A percentile compares a stretch with the other conserved stretches of the same genome.
Conservation (phyloP, 2,329 filamentous ascomycete species). For the Saccharata proteae region DNA sequence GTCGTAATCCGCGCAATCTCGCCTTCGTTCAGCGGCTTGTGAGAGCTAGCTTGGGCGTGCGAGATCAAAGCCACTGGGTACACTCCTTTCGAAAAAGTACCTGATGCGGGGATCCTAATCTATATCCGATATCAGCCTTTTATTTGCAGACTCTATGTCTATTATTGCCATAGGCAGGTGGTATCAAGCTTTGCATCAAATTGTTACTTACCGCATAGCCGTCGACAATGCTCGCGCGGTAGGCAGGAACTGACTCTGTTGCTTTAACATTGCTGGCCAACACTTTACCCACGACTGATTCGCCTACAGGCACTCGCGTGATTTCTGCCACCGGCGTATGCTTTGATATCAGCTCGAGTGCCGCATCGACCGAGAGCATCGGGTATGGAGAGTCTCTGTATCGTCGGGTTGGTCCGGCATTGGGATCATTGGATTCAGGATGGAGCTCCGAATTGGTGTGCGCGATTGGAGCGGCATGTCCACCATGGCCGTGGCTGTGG, state of each 20-base stretch:
- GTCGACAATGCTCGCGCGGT: conserved; percentile 91
- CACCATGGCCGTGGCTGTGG: conserved; percentile 50
- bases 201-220: conserved; percentile 62
- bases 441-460: conserved; percentile 57
- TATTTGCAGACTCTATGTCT: background rate
- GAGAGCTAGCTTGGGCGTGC: conserved; percentile 65
- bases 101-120: conserved; percentile 20
- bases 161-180: background rate
- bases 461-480: conserved; percentile 42
- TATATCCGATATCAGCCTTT: background rate
- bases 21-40: conserved; percentile 53
- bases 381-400: conserved; percentile 82
- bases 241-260: conserved; percentile 76
- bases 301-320: conserved; percentile 48
- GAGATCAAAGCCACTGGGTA: conserved; percentile 83
- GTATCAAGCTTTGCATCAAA: background rate
- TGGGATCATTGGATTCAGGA: conserved; percentile 46
- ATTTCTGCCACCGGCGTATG: conserved; percentile 55
- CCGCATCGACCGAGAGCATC: conserved; percentile 78
- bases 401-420: conserved; percentile 50
- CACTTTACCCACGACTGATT: conserved; percentile 59
- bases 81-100: conserved; percentile 52
- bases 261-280: conserved; percentile 75
- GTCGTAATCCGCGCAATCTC: conserved; percentile 87
- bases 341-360: conserved; percentile 58